Evolutionary conservation across 148 eudicot species (phyloP), one percentile per base, ranked within the genome.

Genomic region (Fagopyrum homotropicum): DNA sequence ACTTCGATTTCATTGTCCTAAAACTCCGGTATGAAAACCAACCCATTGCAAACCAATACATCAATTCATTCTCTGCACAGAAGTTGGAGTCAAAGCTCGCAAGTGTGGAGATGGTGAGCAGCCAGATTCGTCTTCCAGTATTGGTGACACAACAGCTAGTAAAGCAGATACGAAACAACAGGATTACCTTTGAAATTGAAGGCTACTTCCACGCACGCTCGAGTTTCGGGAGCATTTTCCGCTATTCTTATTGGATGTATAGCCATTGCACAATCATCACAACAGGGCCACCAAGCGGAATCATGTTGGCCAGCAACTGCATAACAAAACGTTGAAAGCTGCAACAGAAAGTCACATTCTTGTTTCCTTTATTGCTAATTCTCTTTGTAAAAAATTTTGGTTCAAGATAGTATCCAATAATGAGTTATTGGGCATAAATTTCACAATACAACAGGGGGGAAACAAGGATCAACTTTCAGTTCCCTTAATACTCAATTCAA

Each of bases 251-350:
- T 55, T 89, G 90, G 96, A 26, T 90, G 48, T 78, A 85, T 63
- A 86, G 85, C 9, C 89, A 77, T 73, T 93, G 98, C 77, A 73
- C 61, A 51, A 80, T 93, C 7, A 81, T 77, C 54, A 72, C 90
- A 59, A 84, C 88, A 16, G 86, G 90, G n/a, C 96, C 98, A 76
- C 98, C 96, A 3, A 84, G 86, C 52, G 98, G 98, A 19, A 81
- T 84, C 55, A 72, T 86, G 87, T 60, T 88, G 19, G 84, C 82
- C 11, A 89, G 82, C 79, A 82, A 72, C 54, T 93, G 98, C 75
- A 79, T 40, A 52, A 89, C 98, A 17, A 93, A 81, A 79, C 75
- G 82, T 29, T 82, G 79, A 82, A 51, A 59, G 47, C 75, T 35
- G 35, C 12, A 52, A 15, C 22, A 52, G 55, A 22, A 10, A 4